Base-by-base conservation (phyloP, 805 yeast genomes). In the Kuraishia cidri region DNA sequence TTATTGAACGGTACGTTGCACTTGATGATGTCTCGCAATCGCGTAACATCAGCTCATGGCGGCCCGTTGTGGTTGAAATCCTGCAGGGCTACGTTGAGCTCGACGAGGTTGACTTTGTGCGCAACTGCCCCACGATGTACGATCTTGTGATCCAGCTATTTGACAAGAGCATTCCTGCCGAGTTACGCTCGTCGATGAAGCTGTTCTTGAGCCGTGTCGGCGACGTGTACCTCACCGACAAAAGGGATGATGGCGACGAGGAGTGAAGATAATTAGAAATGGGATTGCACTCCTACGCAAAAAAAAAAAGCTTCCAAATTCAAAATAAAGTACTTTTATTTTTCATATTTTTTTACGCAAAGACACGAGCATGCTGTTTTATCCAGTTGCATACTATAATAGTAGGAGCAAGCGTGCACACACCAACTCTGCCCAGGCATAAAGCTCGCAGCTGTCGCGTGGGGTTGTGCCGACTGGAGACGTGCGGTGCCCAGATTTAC, bases 31-130 rank as follows among this genome's bases (percentile, higher is more conserved):
- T 74, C 5, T 90, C 83, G 54, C 86, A 79, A 46, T 75, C 72
- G 32, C 72, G 94, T 47, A 84, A 84, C 52, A 75, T 90, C 28
- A 66, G 72, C 12, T 79, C 94, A 3, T 81, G 97, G 94, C 69
- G 82, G 46, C 97, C 97, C 0, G 97, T 92, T 13, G 86, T 90
- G 25, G 80, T 84, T 22, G 95, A 83, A 51, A 81, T 92, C 16
- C 61, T 80, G 41, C 87, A 82, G 51, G 96, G 95, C 3, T 80
- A 79, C 47, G 72, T 75, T 30, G 83, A 78, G 47, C 68, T 92
- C 42, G 83, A 81, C 44, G 83, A 77, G 32, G 72, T 60, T 1
- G 94, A 86, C 52, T 86, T 85, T 52, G 51, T 52, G 23, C 53
- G 54, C 33, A 64, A 72, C 46, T 68, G 82, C 44, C 75, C 85